A percentile compares a stretch with the other conserved stretches of the same genome.
Conservation (phyloP, 1,139 yeast genomes). For the Taphrina sp. region DNA sequence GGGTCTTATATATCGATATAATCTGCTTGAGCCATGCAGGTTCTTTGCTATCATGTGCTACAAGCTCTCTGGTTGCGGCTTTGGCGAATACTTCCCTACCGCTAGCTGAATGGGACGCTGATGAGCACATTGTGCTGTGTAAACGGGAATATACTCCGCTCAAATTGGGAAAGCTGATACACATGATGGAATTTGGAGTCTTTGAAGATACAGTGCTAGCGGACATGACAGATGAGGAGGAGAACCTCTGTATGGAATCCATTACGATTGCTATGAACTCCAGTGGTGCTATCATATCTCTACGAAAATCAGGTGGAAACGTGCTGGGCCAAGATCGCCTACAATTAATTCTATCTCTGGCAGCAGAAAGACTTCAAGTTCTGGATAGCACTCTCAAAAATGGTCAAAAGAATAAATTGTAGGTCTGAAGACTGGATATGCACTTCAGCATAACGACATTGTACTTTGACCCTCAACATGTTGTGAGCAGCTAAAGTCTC, state of each 20-base stretch:
- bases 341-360: slow-evolving; percentile 9
- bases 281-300: slow-evolving; percentile 5
- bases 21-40: slow-evolving; percentile 35
- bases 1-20: slow-evolving; percentile 35
- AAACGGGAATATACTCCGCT: slow-evolving; percentile 21
- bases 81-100: slow-evolving; percentile 34
- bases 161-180: slow-evolving; percentile 6
- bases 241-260: slow-evolving; percentile 28
- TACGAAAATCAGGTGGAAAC: slow-evolving; percentile 28
- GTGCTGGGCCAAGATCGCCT: not conserved
- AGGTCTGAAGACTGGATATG: too few relatives aligned
- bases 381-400: slow-evolving; percentile 3
- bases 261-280: slow-evolving; percentile 20
- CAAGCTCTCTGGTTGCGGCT: slow-evolving; percentile 33
- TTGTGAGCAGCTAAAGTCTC: too few relatives aligned
- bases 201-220: slow-evolving; percentile 33
- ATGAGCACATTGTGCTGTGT: slow-evolving; percentile 27
- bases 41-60: slow-evolving; percentile 32
- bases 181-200: slow-evolving; percentile 34
- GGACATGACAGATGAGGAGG: slow-evolving; percentile 35
- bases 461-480: too few relatives aligned
- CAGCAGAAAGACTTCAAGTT: slow-evolving; percentile 4
- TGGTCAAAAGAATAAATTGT: slow-evolving; percentile 1
- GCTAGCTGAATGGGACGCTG: slow-evolving; percentile 35
- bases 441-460: too few relatives aligned